Evolutionary conservation across 164 flowering plant species (phyloP).

Genomic region (Macadamia integrifolia): DNA sequence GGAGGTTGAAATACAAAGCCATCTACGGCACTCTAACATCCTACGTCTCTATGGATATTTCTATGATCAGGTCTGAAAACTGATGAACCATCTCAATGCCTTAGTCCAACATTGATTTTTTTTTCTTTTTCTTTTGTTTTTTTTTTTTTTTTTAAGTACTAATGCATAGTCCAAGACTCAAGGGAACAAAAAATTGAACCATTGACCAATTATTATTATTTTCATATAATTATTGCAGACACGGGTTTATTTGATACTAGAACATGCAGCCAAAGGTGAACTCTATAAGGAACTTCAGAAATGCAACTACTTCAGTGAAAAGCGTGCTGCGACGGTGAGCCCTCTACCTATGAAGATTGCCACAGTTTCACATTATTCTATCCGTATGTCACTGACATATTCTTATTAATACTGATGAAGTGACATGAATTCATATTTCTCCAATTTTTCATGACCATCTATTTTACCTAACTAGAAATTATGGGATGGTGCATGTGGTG

Average conservation of each 20-base stretch:
- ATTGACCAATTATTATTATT: not conserved
- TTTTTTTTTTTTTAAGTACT: too few species aligned
- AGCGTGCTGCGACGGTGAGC: conserved; percentile 94
- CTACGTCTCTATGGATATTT: conserved; percentile 90
- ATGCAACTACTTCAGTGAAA: conserved; percentile 89
- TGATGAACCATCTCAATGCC: too few species aligned
- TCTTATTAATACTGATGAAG: not conserved
- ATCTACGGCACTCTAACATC: conserved; percentile 84
- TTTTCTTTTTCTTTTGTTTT: too few species aligned
- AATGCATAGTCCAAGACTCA: too few species aligned
- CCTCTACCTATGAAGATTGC: not conserved
- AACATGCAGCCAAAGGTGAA: conserved; percentile 95
- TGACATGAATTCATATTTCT: not conserved
- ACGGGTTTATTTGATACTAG: conserved; percentile 85
- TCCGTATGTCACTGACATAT: not conserved
- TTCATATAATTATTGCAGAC: conserved; percentile 44
- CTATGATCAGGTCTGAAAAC: conserved; percentile 68
- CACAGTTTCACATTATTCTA: not conserved
- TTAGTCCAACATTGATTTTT: too few species aligned
- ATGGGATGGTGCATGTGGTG: not conserved
- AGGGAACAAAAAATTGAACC: not conserved
- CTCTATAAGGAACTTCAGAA: conserved; percentile 90
- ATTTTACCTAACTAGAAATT: too few species aligned
- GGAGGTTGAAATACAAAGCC: conserved; percentile 95
- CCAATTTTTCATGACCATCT: not conserved